Percentiles rank a stretch among this genome's conserved stretches.
These are phyloP conservation scores for Fusarium musae DNA, from an alignment of 2,329 filamentous ascomycete genomes.

Conservation along the genomic window DNA sequence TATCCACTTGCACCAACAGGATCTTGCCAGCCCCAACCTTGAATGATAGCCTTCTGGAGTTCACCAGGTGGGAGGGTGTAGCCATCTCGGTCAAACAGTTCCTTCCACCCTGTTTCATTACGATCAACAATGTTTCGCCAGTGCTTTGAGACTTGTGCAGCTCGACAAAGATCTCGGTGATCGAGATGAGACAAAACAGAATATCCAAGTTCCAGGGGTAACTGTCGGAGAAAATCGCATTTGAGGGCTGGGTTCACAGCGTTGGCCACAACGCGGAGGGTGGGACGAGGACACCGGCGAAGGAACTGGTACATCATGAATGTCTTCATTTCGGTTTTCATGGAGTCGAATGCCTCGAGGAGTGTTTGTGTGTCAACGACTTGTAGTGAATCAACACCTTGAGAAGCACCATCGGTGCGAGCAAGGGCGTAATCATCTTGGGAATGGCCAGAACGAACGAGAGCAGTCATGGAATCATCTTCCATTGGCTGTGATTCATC, in stretches of 20 bases:
- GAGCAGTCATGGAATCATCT: conserved; percentile 44
- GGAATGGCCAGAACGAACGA: conserved; percentile 38
- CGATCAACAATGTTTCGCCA: conserved; percentile 93
- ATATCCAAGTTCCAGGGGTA: conserved; percentile 87
- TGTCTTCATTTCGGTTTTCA: conserved; percentile 91
- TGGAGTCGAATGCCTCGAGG: conserved; percentile 88
- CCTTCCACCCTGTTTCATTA: conserved; percentile 96
- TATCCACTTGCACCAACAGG: conserved; percentile 78
- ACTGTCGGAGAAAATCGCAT: conserved; percentile 86
- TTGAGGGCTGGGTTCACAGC: conserved; percentile 94
- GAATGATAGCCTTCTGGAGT: conserved; percentile 82
- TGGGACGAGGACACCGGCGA: conserved; percentile 86
- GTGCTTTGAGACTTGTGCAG: conserved; percentile 91
- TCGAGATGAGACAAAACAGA: conserved; percentile 91
- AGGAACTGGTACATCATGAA: conserved; percentile 98
- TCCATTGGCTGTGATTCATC: conserved; percentile 57
- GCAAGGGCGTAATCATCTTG: conserved; percentile 43
- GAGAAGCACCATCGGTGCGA: conserved; percentile 33
- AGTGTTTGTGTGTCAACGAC: conserved; percentile 86
- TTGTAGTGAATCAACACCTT: conserved; percentile 34
- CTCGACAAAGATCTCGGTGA: conserved; percentile 84
- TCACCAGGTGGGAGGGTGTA: conserved; percentile 84
- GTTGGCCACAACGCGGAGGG: conserved; percentile 87
- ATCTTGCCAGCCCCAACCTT: conserved; percentile 99
- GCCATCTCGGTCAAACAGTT: conserved; percentile 85